Conservation (phyloP, 208 protist genomes). For the Angomonas ambiguus region DNA sequence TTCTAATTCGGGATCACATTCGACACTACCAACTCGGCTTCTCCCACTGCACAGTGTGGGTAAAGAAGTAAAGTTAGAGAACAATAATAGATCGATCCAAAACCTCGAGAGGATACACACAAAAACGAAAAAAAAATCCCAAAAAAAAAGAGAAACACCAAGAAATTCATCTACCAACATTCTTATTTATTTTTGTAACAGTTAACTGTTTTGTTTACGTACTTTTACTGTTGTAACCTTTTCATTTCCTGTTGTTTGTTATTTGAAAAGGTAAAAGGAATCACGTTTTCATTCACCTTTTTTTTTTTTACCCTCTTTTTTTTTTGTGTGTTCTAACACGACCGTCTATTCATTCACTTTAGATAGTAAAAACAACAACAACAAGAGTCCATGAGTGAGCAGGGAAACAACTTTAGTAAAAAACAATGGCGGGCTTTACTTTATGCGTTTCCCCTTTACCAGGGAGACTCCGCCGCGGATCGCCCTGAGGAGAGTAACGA, state of each 20-base stretch:
- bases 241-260: too few species aligned
- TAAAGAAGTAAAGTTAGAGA: constrained; percentile 18
- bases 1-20: constrained; percentile 85
- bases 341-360: constrained; percentile 8
- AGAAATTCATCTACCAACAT: too few species aligned
- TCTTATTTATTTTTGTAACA: too few species aligned
- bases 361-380: background rate
- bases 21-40: constrained; percentile 87
- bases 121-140: too few species aligned
- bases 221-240: background rate
- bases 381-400: constrained; percentile 1
- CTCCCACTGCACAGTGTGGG: constrained; percentile 80
- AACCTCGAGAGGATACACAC: too few species aligned
- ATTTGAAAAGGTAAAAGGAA: background rate
- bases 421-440: constrained; percentile 39
- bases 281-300: constrained; percentile 8
- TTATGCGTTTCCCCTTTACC: constrained; percentile 31
- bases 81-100: constrained; percentile 9
- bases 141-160: too few species aligned
- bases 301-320: constrained; percentile 15
- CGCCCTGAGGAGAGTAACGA: background rate
- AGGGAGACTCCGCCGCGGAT: background rate
- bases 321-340: constrained; percentile 11
- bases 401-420: background rate
- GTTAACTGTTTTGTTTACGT: background rate